These are phyloP conservation scores for Gonium pectorale DNA, from an alignment of 139 green algal genomes.

Conservation along the genomic window DNA sequence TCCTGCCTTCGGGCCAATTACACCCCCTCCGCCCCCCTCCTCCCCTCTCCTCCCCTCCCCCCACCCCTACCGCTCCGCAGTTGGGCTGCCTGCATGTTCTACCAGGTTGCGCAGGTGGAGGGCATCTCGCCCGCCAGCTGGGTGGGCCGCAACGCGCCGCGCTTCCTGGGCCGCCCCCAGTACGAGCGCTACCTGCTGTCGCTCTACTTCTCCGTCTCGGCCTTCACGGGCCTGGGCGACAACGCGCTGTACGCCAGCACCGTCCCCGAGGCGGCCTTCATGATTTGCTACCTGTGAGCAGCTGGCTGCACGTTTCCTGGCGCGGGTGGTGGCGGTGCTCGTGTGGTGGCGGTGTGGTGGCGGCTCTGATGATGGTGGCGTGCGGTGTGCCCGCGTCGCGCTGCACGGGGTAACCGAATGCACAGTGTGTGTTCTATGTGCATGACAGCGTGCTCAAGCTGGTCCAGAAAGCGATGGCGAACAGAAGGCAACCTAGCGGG, in stretches of 20 bases:
- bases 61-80: background rate
- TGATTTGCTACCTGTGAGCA: conserved; percentile 28
- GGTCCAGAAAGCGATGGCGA: too few species aligned
- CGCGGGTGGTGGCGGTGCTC: background rate
- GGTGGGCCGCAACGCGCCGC: conserved; percentile 7
- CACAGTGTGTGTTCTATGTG: too few species aligned
- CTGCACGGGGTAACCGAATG: too few species aligned
- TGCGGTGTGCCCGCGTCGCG: too few species aligned
- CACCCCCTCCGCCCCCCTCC: background rate
- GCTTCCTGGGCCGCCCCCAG: background rate
- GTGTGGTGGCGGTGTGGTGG: too few species aligned
- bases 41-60: background rate
- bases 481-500: too few species aligned
- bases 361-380: too few species aligned
- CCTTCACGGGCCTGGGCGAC: conserved; percentile 44
- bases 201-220: conserved; percentile 45
- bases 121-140: background rate
- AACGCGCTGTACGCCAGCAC: background rate
- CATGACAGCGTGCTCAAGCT: too few species aligned
- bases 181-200: conserved; percentile 37
- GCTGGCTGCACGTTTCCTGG: background rate
- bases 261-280: background rate
- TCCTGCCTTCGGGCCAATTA: background rate
- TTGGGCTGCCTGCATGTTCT: conserved; percentile 38
- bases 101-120: conserved; percentile 3